phyloP scores from a whole-genome alignment of 192 early-diverging fungal species.

The Backusella australiensis region DNA sequence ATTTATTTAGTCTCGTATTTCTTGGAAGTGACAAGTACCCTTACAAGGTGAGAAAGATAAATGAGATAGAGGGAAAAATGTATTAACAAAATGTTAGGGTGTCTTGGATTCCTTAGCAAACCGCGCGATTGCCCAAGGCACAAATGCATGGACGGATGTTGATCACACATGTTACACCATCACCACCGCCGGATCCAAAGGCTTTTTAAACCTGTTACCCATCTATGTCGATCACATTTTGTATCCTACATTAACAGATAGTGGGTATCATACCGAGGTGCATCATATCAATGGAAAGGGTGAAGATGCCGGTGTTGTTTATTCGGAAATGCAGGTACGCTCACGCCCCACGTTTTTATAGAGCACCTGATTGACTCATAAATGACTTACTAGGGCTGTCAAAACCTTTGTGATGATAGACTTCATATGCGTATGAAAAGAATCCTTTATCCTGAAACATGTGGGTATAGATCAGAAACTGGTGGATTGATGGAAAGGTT shows the following conservation, averaged over 20 bases:
- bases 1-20: constrained; percentile 48
- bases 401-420: constrained; percentile 44
- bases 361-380: background rate
- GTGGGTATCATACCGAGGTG: constrained; percentile 58
- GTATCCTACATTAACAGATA: constrained; percentile 60
- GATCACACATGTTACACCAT: constrained; percentile 62
- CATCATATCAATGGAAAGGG: constrained; percentile 64
- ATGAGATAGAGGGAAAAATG: background rate
- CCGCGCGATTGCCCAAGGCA: constrained; percentile 57
- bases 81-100: constrained; percentile 33
- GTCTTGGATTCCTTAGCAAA: constrained; percentile 65
- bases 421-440: constrained; percentile 47
- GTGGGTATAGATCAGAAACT: constrained; percentile 61
- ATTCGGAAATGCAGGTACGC: constrained; percentile 59
- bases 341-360: no score
- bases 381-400: constrained; percentile 36
- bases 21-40: constrained; percentile 60
- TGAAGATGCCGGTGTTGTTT: constrained; percentile 66
- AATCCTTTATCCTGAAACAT: constrained; percentile 54
- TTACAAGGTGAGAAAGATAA: constrained; percentile 43
- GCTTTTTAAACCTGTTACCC: constrained; percentile 57
- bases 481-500: constrained; percentile 59
- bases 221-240: constrained; percentile 64
- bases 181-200: constrained; percentile 55
- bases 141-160: constrained; percentile 63